phyloP scores from a whole-genome alignment of 768 basidiomycete genomes.

The Phlebiopsis gigantea region DNA sequence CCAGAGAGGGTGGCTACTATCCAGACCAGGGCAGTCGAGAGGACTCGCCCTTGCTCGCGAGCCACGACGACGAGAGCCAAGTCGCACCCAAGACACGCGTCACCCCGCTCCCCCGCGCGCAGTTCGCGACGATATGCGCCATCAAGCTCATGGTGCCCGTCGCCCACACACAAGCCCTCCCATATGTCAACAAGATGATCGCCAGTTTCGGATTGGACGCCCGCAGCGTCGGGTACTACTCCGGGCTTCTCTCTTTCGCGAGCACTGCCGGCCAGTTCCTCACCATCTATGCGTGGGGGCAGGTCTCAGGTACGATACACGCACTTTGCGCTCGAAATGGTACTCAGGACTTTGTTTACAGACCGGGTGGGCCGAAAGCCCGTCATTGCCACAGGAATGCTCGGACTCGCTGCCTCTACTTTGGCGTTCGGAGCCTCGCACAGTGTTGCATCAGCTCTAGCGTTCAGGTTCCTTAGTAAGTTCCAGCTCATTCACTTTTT shows the following conservation, averaged over 20 bases:
- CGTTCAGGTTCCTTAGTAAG: constrained; percentile 39
- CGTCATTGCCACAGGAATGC: constrained; percentile 47
- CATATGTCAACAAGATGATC: constrained; percentile 66
- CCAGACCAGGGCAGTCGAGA: neutral
- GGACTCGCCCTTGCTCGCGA: neutral
- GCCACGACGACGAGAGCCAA: neutral
- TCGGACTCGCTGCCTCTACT: constrained; percentile 45
- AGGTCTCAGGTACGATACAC: constrained; percentile 34
- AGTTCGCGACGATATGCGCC: constrained; percentile 50
- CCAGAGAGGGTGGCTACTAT: neutral
- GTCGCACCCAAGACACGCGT: neutral
- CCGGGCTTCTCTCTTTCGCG: constrained; percentile 39
- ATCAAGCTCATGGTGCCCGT: constrained; percentile 57
- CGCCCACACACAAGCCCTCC: constrained; percentile 52
- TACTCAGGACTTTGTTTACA: constrained; percentile 15
- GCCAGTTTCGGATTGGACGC: constrained; percentile 45
- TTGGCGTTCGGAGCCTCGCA: constrained; percentile 54
- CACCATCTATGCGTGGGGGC: constrained; percentile 59
- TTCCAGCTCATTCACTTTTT: neutral
- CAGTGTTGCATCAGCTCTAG: constrained; percentile 39
- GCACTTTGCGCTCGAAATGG: neutral
- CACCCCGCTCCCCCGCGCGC: constrained; percentile 49
- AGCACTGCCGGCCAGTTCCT: constrained; percentile 9
- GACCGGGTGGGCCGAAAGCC: constrained; percentile 60
- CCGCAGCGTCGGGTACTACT: constrained; percentile 61